Conservation (phyloP, 2,329 filamentous ascomycete species). For the Diaporthe sp. region DNA sequence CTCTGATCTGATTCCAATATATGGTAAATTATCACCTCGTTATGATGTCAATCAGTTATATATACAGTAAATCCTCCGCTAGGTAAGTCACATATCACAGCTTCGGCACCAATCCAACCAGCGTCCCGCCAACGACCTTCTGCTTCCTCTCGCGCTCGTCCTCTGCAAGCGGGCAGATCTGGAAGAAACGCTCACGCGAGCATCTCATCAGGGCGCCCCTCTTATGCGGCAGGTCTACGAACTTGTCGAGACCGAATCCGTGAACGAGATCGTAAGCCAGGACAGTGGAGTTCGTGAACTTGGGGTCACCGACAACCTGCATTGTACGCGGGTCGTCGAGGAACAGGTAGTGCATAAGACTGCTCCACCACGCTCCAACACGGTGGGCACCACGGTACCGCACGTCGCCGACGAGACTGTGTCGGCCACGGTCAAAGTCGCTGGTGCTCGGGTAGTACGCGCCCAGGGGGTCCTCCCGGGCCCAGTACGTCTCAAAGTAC, state of each 20-base stretch:
- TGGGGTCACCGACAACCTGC: slow-evolving; percentile 76
- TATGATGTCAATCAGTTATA: background rate
- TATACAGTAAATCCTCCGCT: background rate
- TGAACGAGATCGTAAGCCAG: slow-evolving; percentile 81
- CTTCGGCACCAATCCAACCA: slow-evolving; percentile 66
- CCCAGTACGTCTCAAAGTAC: slow-evolving; percentile 88
- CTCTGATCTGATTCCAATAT: background rate
- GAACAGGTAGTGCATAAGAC: slow-evolving; percentile 73
- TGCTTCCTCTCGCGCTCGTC: slow-evolving; percentile 52
- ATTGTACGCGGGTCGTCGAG: slow-evolving; percentile 71
- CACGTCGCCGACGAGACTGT: slow-evolving; percentile 70
- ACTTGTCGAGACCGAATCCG: slow-evolving; percentile 79
- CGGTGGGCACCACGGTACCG: slow-evolving; percentile 71
- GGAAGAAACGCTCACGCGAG: slow-evolving; percentile 77
- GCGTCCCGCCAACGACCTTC: slow-evolving; percentile 67
- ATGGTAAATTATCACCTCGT: background rate
- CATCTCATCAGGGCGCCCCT: slow-evolving; percentile 76
- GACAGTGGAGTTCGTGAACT: slow-evolving; percentile 76
- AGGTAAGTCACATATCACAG: slow-evolving; percentile 53
- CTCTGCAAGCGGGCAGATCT: slow-evolving; percentile 70
- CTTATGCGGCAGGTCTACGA: slow-evolving; percentile 80
- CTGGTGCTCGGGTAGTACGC: slow-evolving; percentile 64
- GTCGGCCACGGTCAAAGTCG: slow-evolving; percentile 70
- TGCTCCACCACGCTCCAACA: slow-evolving; percentile 72
- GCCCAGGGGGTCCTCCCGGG: slow-evolving; percentile 69